Conservation (phyloP, 129 eudicot species). For the sunflower (Helianthus annuus) region DNA sequence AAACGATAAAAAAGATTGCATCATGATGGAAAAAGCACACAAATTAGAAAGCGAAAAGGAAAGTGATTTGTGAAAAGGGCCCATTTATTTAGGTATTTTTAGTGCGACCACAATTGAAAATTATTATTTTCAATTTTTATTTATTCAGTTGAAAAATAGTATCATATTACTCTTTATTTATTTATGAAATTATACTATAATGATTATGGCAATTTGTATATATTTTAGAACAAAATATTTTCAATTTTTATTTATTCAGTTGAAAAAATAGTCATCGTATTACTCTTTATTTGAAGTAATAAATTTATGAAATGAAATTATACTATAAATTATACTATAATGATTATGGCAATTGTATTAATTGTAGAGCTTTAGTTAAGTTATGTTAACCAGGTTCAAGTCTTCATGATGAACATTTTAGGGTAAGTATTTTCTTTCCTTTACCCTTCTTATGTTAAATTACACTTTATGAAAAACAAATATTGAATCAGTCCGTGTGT, state of each 20-base stretch:
- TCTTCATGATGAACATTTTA: not conserved
- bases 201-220: too few species aligned
- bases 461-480: not conserved
- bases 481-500: not conserved
- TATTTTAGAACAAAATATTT: too few species aligned
- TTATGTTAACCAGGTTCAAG: too few species aligned
- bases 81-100: constrained; percentile 45
- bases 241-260: too few species aligned
- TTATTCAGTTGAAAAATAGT: not conserved
- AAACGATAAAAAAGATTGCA: constrained; percentile 39
- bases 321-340: too few species aligned
- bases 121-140: constrained; percentile 6
- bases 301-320: too few species aligned
- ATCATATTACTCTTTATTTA: not conserved
- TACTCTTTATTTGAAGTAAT: too few species aligned
- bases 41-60: constrained; percentile 24
- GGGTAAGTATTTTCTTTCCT: not conserved
- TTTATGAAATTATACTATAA: too few species aligned
- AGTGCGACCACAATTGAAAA: constrained; percentile 41
- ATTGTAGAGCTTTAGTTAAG: too few species aligned
- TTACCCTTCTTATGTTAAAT: not conserved
- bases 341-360: too few species aligned
- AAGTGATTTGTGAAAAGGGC: constrained; percentile 31
- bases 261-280: too few species aligned
- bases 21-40: constrained; percentile 39